Evolutionary conservation across 225 moss, liverwort and hornwort species (phyloP), one percentile per base, ranked within the genome.

Genomic region (Thuidium tamariscinum): DNA sequence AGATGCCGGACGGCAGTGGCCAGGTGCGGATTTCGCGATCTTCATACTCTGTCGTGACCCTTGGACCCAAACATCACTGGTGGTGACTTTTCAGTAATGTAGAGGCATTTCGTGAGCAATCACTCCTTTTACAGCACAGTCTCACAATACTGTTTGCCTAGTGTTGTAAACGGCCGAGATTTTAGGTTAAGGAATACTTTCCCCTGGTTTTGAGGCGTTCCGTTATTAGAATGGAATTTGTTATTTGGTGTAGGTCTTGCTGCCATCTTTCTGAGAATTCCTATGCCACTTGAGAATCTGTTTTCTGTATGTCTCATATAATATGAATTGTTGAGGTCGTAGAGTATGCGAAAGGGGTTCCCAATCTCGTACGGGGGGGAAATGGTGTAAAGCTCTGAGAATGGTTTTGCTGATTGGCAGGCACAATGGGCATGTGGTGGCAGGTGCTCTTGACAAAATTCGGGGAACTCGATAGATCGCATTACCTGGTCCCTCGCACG

Each of bases 361-460:
- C 66, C 71, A 44, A 77, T 48, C 5, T 77, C 70, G 25, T 87
- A 77, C 57, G 60, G 77, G 72, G 89, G 89, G 55, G 85, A 84
- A 93, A 91, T 88, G 87, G 84, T 91, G 93, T 94, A 93, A 88
- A 91, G 88, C 91, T 94, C 95, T 99, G 97, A 95, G 96, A 95
- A 90, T 90, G 94, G 92, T 91, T 99, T 90, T 95, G 94, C 95
- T 97, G 94, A 97, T 95, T 96, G 95, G 96, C 95, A 96, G 95
- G 98, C 94, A 94, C 95, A 93, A 94, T 96, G 95, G 94, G 93
- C 95, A 95, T 97, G 97, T 97, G 97, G 94, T 97, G 95, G 86
- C 95, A 99, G 99, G 99, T 99, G 89, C 95, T 99, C 76, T 93
- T 99, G 89, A 95, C 96, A 72, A 90, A 95, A 83, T 99, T 92